A percentile compares a stretch with the other conserved stretches of the same genome.
These are phyloP conservation scores for Fusarium equiseti DNA, from an alignment of 2,329 filamentous ascomycete species.

Conservation along the genomic window DNA sequence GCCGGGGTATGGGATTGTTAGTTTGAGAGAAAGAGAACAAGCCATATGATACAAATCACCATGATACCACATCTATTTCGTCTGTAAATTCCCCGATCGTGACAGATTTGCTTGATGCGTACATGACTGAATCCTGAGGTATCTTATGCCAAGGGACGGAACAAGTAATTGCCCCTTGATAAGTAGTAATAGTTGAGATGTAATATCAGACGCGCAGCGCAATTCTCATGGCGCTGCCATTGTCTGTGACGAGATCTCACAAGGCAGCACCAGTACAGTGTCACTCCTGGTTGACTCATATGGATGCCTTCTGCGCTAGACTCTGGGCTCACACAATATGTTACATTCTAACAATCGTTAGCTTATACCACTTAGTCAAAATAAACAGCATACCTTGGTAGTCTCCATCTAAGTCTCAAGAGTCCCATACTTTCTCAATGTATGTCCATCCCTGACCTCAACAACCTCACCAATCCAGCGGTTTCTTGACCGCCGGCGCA, in stretches of 20 bases:
- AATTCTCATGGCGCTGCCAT: background rate
- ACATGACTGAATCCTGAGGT: background rate
- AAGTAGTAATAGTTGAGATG: background rate
- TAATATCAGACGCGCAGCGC: background rate
- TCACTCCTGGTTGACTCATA: background rate
- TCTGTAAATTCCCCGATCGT: background rate
- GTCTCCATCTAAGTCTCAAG: background rate
- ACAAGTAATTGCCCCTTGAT: background rate
- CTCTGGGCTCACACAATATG: background rate
- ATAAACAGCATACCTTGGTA: slow-evolving; percentile 7
- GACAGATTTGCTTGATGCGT: background rate
- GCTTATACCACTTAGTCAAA: background rate
- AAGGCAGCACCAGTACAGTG: background rate
- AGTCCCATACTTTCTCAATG: background rate
- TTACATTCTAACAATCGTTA: background rate
- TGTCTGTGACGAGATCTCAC: background rate
- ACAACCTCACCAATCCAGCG: slow-evolving; percentile 55
- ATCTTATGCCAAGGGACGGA: too few relatives aligned
- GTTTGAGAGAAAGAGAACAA: background rate
- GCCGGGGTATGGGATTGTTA: background rate
- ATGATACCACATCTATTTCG: background rate
- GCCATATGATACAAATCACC: background rate
- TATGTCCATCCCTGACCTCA: background rate
- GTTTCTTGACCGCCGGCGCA: slow-evolving; percentile 48
- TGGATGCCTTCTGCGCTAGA: background rate